phyloP scores from a whole-genome alignment of 495 filamentous ascomycete species.

The Penicillium daleae region DNA sequence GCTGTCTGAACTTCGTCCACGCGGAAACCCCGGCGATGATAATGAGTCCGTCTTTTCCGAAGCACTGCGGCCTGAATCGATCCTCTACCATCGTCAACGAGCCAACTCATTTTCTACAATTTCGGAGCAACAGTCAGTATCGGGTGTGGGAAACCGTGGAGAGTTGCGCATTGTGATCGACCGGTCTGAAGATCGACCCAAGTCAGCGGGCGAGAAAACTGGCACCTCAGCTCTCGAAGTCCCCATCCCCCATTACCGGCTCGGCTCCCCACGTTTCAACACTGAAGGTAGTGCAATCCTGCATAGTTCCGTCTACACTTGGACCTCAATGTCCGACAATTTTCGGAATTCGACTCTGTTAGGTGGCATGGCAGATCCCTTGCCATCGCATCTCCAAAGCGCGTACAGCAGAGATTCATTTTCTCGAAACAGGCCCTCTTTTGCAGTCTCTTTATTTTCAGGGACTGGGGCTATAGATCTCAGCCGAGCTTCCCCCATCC shows the following conservation, averaged over 20 bases:
- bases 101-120: constrained; percentile 67
- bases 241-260: constrained; percentile 82
- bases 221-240: constrained; percentile 68
- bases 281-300: constrained; percentile 76
- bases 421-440: constrained; percentile 36
- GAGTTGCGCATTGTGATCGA: constrained; percentile 87
- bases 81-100: constrained; percentile 46
- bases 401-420: constrained; percentile 33
- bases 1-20: constrained; percentile 50
- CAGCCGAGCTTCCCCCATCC: constrained; percentile 32
- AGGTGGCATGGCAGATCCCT: constrained; percentile 31
- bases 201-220: constrained; percentile 63
- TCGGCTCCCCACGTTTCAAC: constrained; percentile 84
- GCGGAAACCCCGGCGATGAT: constrained; percentile 34
- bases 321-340: constrained; percentile 57
- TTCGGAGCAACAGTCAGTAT: constrained; percentile 51
- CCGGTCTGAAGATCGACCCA: constrained; percentile 67
- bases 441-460: constrained; percentile 52
- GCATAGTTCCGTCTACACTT: constrained; percentile 70
- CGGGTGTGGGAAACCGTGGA: constrained; percentile 45
- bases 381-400: constrained; percentile 23
- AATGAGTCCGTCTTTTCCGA: constrained; percentile 34
- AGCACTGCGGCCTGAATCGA: constrained; percentile 31
- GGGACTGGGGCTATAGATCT: constrained; percentile 48
- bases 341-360: constrained; percentile 52